Percentiles rank a stretch among this genome's conserved stretches.
Evolutionary conservation across 2,329 filamentous ascomycete genomes (phyloP).

Genomic region (Aspergillus pseudotamarii): DNA sequence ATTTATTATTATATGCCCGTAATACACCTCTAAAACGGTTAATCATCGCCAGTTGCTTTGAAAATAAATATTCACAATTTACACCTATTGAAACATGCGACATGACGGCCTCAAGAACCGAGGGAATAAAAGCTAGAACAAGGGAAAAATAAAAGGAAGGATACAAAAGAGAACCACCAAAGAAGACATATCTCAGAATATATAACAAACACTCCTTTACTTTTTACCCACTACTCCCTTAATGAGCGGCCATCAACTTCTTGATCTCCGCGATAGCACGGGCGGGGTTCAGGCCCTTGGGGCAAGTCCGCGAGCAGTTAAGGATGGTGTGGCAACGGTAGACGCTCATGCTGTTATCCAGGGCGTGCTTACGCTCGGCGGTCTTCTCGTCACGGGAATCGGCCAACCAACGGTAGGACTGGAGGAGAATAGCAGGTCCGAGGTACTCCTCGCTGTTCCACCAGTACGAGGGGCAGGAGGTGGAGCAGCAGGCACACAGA

Average conservation of each 20-base stretch:
- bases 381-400: conserved; percentile 93
- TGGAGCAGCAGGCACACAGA: conserved; percentile 98
- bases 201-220: conserved; percentile 18
- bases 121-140: conserved; percentile 26
- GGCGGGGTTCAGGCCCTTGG: conserved; percentile 96
- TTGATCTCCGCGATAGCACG: conserved; percentile 97
- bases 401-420: conserved; percentile 96
- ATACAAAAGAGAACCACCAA: conserved; percentile 18
- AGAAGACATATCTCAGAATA: conserved; percentile 19
- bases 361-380: conserved; percentile 80
- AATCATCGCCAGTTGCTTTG: conserved; percentile 13
- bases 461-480: conserved; percentile 99
- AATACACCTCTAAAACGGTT: background rate
- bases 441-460: conserved; percentile 99
- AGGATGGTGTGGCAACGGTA: conserved; percentile 99
- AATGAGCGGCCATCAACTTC: conserved; percentile 77
- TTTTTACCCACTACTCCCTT: conserved; percentile 18
- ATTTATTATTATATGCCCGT: background rate
- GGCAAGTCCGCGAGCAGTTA: conserved; percentile 96
- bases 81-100: conserved; percentile 34
- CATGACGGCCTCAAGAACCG: conserved; percentile 25
- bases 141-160: conserved; percentile 12
- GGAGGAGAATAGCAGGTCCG: conserved; percentile 91
- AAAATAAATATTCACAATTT: conserved; percentile 29
- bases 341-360: conserved; percentile 98